Base-by-base conservation (phyloP, 805 yeast species). In the Candida krabiensis region DNA sequence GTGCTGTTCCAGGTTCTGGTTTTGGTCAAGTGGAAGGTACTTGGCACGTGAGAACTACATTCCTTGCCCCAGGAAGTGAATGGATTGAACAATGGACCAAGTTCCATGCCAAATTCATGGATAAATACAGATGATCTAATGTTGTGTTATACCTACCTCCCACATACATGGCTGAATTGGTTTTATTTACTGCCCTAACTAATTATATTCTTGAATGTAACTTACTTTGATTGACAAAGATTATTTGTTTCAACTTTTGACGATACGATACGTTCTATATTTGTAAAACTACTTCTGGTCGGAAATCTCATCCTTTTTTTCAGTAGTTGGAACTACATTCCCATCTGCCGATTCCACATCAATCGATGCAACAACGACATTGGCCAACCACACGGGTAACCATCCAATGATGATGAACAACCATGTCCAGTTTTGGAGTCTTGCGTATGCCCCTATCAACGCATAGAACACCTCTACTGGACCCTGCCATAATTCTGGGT, bases 1-100 rank as follows among this genome's bases (percentile, higher is more conserved):
- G 99, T 66, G 87, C 95, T 30, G 95, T 93, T 46, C 98, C 99
- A 21, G 99, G 99, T 28, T 80, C 88, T 23, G 99, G 99, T 0
- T 93, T 93, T 55, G 97, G 98, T 22, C 99, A 93, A 66, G 83
- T 73, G 33, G 81, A 80, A 33, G 95, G 88, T 15, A 89, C 97
- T 4, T 84, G 73, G 67, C 99, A 93, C 60, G 75, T 93, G 53
- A 82, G 99, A 73, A 93, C 99, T 1, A 93, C 99, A 0, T 93
- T 93, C 70, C 72, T 93, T 56, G 95, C 99, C 11, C 97, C 98
- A 12, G 98, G 97, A 29, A 73, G 77, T 18, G 91, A 87, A 52
- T 88, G 96, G 88, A 86, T 89, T 49, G 73, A 77, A 14, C 64
- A 70, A 31, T 87, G 97, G 89, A 75, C 75, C 36, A 63, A 67